These are phyloP conservation scores for Pyricularia grisea DNA, from an alignment of 2,329 filamentous ascomycete genomes.

Conservation along the genomic window DNA sequence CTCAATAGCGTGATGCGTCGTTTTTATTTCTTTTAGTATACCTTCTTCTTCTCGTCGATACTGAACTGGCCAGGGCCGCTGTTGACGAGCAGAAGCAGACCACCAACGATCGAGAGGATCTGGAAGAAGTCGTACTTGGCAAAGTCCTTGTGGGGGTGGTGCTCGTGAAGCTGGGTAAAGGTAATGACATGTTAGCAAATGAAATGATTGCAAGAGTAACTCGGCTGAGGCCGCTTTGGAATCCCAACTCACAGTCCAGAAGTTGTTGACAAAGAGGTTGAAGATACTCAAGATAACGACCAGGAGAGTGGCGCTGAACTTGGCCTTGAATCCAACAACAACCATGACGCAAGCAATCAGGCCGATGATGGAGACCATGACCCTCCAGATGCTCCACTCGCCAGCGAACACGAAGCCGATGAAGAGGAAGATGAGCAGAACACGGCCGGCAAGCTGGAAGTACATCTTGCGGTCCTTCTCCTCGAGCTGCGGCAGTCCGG, in stretches of 20 bases:
- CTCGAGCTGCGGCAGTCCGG: constrained; percentile 84
- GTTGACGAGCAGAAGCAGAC: constrained; percentile 93
- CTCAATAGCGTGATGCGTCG: not conserved
- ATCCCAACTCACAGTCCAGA: constrained; percentile 77
- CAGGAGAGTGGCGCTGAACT: constrained; percentile 92
- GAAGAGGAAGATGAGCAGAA: constrained; percentile 96
- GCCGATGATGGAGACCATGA: constrained; percentile 75
- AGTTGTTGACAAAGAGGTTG: constrained; percentile 98
- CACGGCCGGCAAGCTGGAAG: constrained; percentile 93
- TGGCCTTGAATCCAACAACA: constrained; percentile 98
- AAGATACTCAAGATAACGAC: constrained; percentile 94
- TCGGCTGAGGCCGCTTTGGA: not conserved
- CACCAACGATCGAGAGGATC: constrained; percentile 95
- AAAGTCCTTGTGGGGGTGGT: constrained; percentile 99
- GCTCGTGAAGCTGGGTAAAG: constrained; percentile 68
- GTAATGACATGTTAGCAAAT: not conserved
- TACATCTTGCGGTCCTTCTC: constrained; percentile 99
- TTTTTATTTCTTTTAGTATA: constrained; percentile 54
- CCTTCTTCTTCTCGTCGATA: constrained; percentile 99
- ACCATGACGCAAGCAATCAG: constrained; percentile 96
- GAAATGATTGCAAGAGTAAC: not conserved
- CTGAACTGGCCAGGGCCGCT: constrained; percentile 96
- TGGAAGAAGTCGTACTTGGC: constrained; percentile 99
- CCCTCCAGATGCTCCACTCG: constrained; percentile 81
- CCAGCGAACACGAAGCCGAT: constrained; percentile 93